These are phyloP conservation scores for Cadophora luteo-olivacea DNA, from an alignment of 2,329 filamentous ascomycete genomes.

Conservation along the genomic window DNA sequence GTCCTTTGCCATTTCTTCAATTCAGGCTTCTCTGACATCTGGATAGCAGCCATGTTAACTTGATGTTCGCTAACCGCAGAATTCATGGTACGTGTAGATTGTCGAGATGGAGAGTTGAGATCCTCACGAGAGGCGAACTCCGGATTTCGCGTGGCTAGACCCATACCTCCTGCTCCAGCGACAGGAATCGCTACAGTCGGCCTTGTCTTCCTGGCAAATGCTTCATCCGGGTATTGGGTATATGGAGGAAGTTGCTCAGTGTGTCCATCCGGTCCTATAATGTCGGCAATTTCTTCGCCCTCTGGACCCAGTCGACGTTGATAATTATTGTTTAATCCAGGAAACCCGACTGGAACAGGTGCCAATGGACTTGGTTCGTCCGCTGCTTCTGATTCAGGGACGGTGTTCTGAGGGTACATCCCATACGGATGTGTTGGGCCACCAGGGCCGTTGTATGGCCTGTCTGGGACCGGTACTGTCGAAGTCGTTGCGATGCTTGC, in stretches of 20 bases:
- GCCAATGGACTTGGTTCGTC: constrained; percentile 44
- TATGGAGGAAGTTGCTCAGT: constrained; percentile 93
- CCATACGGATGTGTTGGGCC: constrained; percentile 85
- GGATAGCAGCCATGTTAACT: constrained; percentile 58
- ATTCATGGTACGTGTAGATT: constrained; percentile 58
- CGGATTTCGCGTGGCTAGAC: constrained; percentile 65
- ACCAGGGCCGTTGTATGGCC: constrained; percentile 63
- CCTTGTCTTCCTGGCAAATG: constrained; percentile 60
- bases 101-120: constrained; percentile 54
- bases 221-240: constrained; percentile 83
- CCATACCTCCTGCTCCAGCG: constrained; percentile 64
- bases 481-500: constrained; percentile 75
- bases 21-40: constrained; percentile 54
- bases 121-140: constrained; percentile 67
- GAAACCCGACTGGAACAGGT: constrained; percentile 76
- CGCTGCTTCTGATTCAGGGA: constrained; percentile 58
- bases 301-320: constrained; percentile 77
- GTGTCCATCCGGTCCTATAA: constrained; percentile 87
- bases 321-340: constrained; percentile 68
- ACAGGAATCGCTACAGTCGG: constrained; percentile 40
- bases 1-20: constrained; percentile 58
- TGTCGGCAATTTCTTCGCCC: constrained; percentile 84
- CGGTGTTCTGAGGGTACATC: constrained; percentile 83
- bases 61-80: constrained; percentile 59
- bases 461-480: constrained; percentile 65